Conservation (phyloP, 495 filamentous ascomycete genomes). For the Aspergillus conjunctus region DNA sequence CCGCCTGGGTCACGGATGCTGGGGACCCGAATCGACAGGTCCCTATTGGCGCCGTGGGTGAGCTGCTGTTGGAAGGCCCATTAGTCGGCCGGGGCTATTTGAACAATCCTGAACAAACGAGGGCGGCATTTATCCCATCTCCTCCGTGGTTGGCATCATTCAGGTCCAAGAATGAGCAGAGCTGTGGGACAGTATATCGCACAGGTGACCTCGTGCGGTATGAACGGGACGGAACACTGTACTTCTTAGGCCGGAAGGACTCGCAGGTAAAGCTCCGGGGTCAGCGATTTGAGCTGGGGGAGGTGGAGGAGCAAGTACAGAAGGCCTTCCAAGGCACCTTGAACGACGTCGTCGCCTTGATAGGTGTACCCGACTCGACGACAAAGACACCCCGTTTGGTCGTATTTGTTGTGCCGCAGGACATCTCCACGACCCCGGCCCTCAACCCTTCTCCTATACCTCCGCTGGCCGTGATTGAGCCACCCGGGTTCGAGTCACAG, state of each 20-base stretch:
- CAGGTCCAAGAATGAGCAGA: neutral
- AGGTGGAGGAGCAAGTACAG: slow-evolving; percentile 38
- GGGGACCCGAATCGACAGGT: slow-evolving; percentile 51
- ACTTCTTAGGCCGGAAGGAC: slow-evolving; percentile 54
- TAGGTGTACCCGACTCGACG: slow-evolving; percentile 6
- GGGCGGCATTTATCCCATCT: slow-evolving; percentile 45
- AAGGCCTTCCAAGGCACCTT: neutral
- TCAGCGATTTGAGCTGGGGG: slow-evolving; percentile 55
- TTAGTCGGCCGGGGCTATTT: slow-evolving; percentile 55
- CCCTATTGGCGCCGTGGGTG: slow-evolving; percentile 60
- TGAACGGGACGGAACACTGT: slow-evolving; percentile 41
- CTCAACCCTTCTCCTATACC: neutral
- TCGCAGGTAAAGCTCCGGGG: slow-evolving; percentile 58
- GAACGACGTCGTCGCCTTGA: slow-evolving; percentile 28
- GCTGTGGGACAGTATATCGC: slow-evolving; percentile 41
- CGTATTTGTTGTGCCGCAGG: slow-evolving; percentile 2
- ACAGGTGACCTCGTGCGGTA: slow-evolving; percentile 55
- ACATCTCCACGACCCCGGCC: neutral
- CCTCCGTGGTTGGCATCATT: slow-evolving; percentile 25
- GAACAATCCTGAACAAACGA: slow-evolving; percentile 42
- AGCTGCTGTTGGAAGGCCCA: slow-evolving; percentile 61
- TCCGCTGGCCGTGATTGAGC: neutral
- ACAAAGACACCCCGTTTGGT: neutral
- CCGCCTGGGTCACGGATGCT: slow-evolving; percentile 58
- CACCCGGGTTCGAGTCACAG: neutral